Evolutionary conservation across 2,329 filamentous ascomycete species (phyloP).

Genomic region (Capronia americana): DNA sequence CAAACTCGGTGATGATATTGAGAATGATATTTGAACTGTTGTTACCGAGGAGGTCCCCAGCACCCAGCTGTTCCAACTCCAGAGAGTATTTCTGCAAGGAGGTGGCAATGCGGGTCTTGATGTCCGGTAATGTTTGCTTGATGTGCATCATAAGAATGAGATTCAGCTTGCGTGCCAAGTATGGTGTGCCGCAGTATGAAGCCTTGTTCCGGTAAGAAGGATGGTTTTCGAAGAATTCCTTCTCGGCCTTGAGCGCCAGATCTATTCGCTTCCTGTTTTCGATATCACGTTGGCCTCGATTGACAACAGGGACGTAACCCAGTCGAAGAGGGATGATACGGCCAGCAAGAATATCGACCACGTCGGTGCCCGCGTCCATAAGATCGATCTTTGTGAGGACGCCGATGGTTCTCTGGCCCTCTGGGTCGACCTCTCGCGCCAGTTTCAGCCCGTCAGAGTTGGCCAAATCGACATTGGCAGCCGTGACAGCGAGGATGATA

Average conservation of each 20-base stretch:
- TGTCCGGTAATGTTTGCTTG: constrained; percentile 98
- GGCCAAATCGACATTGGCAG: constrained; percentile 96
- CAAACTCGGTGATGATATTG: constrained; percentile 99
- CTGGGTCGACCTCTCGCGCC: constrained; percentile 93
- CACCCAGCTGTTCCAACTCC: constrained; percentile 79
- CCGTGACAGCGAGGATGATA: constrained; percentile 94
- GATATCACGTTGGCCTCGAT: constrained; percentile 96
- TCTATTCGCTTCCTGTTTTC: constrained; percentile 97
- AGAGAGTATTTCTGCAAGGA: constrained; percentile 89
- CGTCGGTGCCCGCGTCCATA: constrained; percentile 98
- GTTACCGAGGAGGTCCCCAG: constrained; percentile 91
- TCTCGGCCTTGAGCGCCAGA: constrained; percentile 88
- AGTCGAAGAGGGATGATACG: constrained; percentile 93
- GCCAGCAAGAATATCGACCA: constrained; percentile 96
- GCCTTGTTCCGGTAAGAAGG: constrained; percentile 99
- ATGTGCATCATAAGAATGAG: constrained; percentile 99
- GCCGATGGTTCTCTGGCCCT: constrained; percentile 97
- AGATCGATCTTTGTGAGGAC: constrained; percentile 98
- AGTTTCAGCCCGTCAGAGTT: constrained; percentile 98
- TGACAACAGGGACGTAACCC: constrained; percentile 97
- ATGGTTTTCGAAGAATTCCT: constrained; percentile 97
- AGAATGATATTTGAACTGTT: constrained; percentile 91
- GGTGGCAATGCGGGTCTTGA: constrained; percentile 94
- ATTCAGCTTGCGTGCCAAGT: constrained; percentile 94
- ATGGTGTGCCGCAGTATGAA: constrained; percentile 97